These are phyloP conservation scores for Parachlorella kessleri DNA, from an alignment of 139 green algal species.

Conservation along the genomic window DNA sequence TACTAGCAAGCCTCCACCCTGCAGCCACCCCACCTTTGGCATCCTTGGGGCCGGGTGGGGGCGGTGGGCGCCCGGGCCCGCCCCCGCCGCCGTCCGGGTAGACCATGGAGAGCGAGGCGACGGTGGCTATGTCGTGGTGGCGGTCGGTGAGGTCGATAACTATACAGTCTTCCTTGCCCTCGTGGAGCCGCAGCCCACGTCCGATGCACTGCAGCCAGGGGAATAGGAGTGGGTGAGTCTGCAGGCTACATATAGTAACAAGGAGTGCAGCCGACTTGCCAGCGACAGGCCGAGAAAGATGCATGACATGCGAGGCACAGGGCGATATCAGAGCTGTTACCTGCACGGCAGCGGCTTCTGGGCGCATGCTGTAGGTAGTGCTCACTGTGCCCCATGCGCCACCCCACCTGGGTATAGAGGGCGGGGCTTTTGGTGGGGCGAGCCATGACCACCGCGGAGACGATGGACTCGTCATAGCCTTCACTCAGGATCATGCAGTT, in stretches of 20 bases:
- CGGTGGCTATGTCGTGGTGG: not conserved
- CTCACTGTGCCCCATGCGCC: too few species aligned
- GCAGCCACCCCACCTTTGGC: not conserved
- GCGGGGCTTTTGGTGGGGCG: conserved; percentile 18
- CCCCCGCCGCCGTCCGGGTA: not conserved
- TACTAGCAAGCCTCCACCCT: not conserved
- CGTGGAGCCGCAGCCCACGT: conserved; percentile 18
- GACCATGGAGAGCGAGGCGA: not conserved
- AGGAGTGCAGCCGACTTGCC: too few species aligned
- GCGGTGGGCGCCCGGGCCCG: not conserved
- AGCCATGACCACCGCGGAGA: conserved; percentile 26
- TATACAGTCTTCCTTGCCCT: conserved; percentile 24
- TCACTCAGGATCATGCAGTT: conserved; percentile 24
- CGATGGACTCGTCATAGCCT: conserved; percentile 26
- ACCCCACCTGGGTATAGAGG: conserved; percentile 38
- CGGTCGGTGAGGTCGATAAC: conserved; percentile 21
- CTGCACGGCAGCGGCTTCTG: too few species aligned
- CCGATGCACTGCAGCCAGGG: conserved; percentile 44
- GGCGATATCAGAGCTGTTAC: too few species aligned
- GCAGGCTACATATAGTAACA: too few species aligned
- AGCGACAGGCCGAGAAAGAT: too few species aligned
- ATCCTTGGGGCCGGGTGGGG: not conserved
- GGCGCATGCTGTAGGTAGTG: too few species aligned
- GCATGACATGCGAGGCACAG: too few species aligned
- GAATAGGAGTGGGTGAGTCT: too few species aligned